Conservation (phyloP, 148 eudicot genomes). For the Diospyros kaki region DNA sequence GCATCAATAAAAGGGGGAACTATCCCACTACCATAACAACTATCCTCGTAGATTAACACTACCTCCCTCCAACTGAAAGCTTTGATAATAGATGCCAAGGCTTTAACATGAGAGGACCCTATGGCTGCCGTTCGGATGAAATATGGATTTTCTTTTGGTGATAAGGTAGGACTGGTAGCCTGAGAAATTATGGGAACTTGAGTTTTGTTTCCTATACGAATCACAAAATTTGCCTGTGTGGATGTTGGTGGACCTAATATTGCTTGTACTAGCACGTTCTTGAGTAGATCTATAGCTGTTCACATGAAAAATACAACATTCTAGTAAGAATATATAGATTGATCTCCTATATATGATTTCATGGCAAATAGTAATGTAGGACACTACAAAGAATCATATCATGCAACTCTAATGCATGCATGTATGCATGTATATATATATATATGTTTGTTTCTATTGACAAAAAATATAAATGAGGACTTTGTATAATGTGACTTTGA, state of each 20-base stretch:
- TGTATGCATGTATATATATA: no score
- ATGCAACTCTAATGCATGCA: no score
- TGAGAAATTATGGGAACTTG: slow-evolving; percentile 57
- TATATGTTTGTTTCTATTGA: background rate
- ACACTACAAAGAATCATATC: no score
- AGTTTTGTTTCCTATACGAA: slow-evolving; percentile 37
- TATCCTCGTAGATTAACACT: slow-evolving; percentile 45
- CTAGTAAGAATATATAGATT: no score
- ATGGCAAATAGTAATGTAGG: no score
- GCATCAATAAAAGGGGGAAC: slow-evolving; percentile 42
- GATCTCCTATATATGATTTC: no score
- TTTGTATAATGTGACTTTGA: no score
- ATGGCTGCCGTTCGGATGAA: slow-evolving; percentile 49
- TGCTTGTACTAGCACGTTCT: slow-evolving; percentile 46
- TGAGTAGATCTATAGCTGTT: slow-evolving; percentile 53
- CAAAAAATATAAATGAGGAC: no score
- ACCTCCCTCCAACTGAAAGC: slow-evolving; percentile 61
- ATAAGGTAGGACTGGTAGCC: slow-evolving; percentile 52
- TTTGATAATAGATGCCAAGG: slow-evolving; percentile 48
- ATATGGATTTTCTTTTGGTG: slow-evolving; percentile 42
- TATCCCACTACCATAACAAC: slow-evolving; percentile 43
- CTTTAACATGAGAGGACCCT: slow-evolving; percentile 44
- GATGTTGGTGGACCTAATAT: slow-evolving; percentile 61
- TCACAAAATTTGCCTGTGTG: slow-evolving; percentile 52
- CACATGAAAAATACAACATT: background rate